Percentiles rank a stretch among this genome's conserved stretches.
These are phyloP conservation scores for Evansstolkia leycettana DNA, from an alignment of 495 filamentous ascomycete genomes.

Conservation along the genomic window DNA sequence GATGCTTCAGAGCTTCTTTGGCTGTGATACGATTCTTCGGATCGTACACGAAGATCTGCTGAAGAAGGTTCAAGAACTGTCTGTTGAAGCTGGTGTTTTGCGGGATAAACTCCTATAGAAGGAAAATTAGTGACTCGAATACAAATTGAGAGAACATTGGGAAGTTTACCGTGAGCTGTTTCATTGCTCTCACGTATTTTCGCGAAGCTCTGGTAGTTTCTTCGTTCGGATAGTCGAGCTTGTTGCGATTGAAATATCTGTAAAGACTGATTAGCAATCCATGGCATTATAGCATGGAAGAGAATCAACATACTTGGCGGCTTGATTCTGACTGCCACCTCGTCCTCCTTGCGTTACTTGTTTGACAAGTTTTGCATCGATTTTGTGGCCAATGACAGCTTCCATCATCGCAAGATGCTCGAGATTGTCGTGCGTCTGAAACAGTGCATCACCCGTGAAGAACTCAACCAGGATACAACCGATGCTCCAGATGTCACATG, in stretches of 20 bases:
- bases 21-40: conserved; percentile 83
- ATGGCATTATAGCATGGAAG: conserved; percentile 1
- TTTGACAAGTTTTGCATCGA: conserved; percentile 65
- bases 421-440: conserved; percentile 96
- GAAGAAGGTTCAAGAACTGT: conserved; percentile 77
- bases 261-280: conserved; percentile 3
- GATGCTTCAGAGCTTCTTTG: conserved; percentile 79
- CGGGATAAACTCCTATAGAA: conserved; percentile 74
- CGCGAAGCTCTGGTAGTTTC: conserved; percentile 82
- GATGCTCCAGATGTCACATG: conserved; percentile 98
- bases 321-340: conserved; percentile 56
- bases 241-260: conserved; percentile 76
- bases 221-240: conserved; percentile 75
- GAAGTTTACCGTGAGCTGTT: conserved; percentile 61
- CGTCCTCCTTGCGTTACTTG: conserved; percentile 55
- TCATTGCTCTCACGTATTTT: conserved; percentile 95
- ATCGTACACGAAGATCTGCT: conserved; percentile 91
- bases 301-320: conserved; percentile 57
- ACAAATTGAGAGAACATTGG: not conserved
- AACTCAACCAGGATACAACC: conserved; percentile 99
- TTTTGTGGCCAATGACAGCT: conserved; percentile 58
- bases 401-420: conserved; percentile 99
- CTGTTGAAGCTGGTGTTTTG: conserved; percentile 63
- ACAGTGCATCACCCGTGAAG: conserved; percentile 93
- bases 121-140: conserved; percentile 16